Evolutionary conservation across 805 yeast genomes (phyloP), one percentile per base, ranked within the genome.

Genomic region (Metschnikowia reukaufii): DNA sequence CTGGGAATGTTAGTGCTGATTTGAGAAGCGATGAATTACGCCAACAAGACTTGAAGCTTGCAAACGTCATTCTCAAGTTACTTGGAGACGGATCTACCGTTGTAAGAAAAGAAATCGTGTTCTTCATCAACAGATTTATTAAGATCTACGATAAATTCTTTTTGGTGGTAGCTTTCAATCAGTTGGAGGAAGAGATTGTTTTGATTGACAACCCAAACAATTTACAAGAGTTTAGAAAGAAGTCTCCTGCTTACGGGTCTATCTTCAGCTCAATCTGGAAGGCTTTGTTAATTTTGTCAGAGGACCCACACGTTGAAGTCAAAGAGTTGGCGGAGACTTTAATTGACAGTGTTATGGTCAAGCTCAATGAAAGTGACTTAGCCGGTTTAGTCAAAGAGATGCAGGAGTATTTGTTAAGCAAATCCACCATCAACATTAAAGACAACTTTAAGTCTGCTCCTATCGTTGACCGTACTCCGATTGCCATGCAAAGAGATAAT

Each of bases 211-310:
- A 81, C 47, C 81, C 87, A 13, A 74, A 77, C 41, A 69, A 73
- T 44, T 76, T 84, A 27, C 85, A 82, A 45, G 88, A 82, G 38
- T 79, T 83, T 51, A 70, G 86, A 41, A 76, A 86, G 55, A 74
- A 74, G 35, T 76, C 88, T 0, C 87, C 95, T 1, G 94, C 96
- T 0, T 87, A 88, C 62, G 96, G 97, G 1, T 84, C 96, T 0
- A 77, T 89, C 7, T 88, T 86, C 63, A 79, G 88, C 45, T 86
- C 96, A 1, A 80, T 86, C 7, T 94, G 98, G 97, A 87, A 89
- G 54, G 83, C 92, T 0, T 63, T 92, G 29, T 70, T 94, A 39
- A 82, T 88, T 21, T 66, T 89, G 23, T 79, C 96, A 0, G 90
- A 86, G 53, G 99, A 94, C 64, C 96, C 98, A 0, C 94, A 86